A percentile compares a stretch with the other conserved stretches of the same genome.
These are phyloP conservation scores for Gossypioides kirkii DNA, from an alignment of 345 rosid genomes.

Conservation along the genomic window DNA sequence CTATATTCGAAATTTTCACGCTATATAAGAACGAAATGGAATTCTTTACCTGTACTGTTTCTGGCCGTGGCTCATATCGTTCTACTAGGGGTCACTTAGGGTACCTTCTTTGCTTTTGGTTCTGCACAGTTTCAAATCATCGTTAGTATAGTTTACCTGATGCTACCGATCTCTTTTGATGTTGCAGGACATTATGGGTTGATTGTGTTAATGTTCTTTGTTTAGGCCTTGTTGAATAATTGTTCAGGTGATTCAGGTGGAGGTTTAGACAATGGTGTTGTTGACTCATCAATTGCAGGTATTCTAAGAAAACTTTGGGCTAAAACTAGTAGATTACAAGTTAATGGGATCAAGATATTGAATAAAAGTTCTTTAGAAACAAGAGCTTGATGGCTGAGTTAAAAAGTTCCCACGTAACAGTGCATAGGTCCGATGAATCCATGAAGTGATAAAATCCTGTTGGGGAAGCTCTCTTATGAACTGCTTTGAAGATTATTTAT, in stretches of 20 bases:
- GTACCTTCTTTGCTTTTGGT: background rate
- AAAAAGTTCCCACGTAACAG: background rate
- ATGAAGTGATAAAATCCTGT: conserved; percentile 4
- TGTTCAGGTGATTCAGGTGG: conserved; percentile 43
- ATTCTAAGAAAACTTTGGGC: conserved; percentile 5
- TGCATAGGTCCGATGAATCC: background rate
- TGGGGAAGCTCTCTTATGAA: background rate
- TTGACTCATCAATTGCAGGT: conserved; percentile 90
- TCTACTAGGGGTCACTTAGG: background rate
- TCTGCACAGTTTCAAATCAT: background rate
- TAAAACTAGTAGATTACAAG: background rate
- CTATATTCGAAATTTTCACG: background rate
- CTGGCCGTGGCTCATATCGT: background rate
- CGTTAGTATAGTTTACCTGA: background rate
- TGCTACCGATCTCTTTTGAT: background rate
- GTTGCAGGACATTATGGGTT: background rate
- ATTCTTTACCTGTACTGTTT: background rate
- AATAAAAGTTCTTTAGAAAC: background rate
- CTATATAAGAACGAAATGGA: background rate
- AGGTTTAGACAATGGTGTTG: conserved; percentile 69
- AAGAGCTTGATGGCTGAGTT: background rate
- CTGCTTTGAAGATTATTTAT: background rate
- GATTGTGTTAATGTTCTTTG: conserved; percentile 20
- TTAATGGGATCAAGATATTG: background rate
- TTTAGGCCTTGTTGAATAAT: conserved; percentile 44